Base-by-base conservation (phyloP, 1,284 basidiomycete species). In the Schizophyllum commune region DNA sequence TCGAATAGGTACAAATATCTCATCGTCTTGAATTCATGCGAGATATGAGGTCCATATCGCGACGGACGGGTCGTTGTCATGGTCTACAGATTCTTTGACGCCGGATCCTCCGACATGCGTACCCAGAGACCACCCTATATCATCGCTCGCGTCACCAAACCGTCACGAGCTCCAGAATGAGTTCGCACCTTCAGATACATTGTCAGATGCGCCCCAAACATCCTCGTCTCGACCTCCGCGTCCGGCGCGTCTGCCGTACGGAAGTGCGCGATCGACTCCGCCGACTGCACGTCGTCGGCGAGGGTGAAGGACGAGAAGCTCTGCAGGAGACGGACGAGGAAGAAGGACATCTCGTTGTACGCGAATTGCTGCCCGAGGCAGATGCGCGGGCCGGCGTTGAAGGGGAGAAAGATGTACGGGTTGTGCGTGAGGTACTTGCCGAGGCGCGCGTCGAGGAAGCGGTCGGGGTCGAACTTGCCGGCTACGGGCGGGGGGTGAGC, bases 291-390 rank as follows among this genome's bases (percentile, higher is more conserved):
- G 21, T 79, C 75, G 19, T 61, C 66, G 5, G 74, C 81, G 3
- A 85, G 69, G 3, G 64, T 68, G 62, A 86, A 78, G 0, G 62
- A 64, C 1, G 75, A 73, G 68, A 84, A 84, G 15, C 66, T 73
- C 68, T 86, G 83, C 9, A 78, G 64, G 2, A 76, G 68, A 13
- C 75, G 72, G 56, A 77, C 68, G 47, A 79, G 68, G 71, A 75
- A 76, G 66, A 74, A 76, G 0, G 75, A 75, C 5, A 71, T 67
- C 64, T 78, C 76, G 52, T 77, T 71, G 63, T 77, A 77, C 4
- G 74, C 74, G 58, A 76, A 77, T 72, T 82, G 63, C 54, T 66
- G 66, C 1, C 66, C 65, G n/a, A 67, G 47, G 32, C 66, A 67
- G 17, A 65, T 66, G 3, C 66, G 57, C 1, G 65, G 66, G 2